These are phyloP conservation scores for Dimargaris cristalligena DNA, from an alignment of 192 early-diverging fungal species.

Conservation along the genomic window DNA sequence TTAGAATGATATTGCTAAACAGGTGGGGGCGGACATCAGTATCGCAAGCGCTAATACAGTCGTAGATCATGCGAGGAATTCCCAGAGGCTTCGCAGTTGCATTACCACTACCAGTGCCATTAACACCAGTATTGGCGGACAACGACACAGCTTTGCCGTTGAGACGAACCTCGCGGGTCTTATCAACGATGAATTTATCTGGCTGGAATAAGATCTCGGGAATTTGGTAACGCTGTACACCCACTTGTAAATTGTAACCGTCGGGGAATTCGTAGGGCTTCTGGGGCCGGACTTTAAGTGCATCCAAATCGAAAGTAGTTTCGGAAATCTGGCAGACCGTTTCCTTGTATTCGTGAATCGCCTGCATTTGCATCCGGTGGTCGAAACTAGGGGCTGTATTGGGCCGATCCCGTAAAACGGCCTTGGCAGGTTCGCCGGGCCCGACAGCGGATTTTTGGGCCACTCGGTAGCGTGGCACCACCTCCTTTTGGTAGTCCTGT, in stretches of 20 bases:
- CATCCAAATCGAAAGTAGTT: background rate
- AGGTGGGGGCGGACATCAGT: constrained; percentile 72
- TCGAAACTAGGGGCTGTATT: constrained; percentile 50
- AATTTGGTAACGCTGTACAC: constrained; percentile 56
- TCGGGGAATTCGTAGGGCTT: constrained; percentile 91
- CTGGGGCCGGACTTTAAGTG: constrained; percentile 38
- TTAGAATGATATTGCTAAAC: constrained; percentile 66
- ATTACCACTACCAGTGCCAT: constrained; percentile 10
- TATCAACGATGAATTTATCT: constrained; percentile 32
- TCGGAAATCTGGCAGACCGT: constrained; percentile 75
- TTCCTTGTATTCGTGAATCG: constrained; percentile 89
- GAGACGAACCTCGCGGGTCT: background rate
- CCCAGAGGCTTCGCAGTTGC: too few species aligned
- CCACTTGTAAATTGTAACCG: constrained; percentile 76
- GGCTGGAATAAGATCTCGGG: constrained; percentile 85
- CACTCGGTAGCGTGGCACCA: constrained; percentile 75
- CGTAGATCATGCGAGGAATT: constrained; percentile 55
- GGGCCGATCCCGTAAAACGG: constrained; percentile 31
- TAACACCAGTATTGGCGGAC: background rate
- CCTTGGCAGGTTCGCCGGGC: constrained; percentile 41
- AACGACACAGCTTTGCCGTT: constrained; percentile 1
- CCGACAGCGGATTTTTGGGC: constrained; percentile 57
- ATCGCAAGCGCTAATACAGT: constrained; percentile 63
- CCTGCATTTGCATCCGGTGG: constrained; percentile 51
- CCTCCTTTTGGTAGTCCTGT: constrained; percentile 35